A percentile compares a stretch with the other conserved stretches of the same genome.
Evolutionary conservation across 331 rosid genomes (phyloP).

Genomic region (Pyrus hybrid): DNA sequence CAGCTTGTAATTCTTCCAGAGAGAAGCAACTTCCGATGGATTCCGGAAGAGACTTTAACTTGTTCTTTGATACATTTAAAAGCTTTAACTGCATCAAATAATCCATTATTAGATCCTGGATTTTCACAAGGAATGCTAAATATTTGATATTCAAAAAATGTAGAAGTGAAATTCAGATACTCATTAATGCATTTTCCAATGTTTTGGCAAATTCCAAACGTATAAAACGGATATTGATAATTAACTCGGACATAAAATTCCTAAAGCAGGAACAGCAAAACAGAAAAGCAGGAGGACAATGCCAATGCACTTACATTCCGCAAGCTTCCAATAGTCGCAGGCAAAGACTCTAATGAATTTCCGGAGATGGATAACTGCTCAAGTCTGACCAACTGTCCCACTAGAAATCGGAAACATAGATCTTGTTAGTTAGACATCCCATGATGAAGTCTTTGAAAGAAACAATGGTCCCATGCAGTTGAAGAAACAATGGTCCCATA

Average conservation of each 20-base stretch:
- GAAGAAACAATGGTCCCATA: not conserved
- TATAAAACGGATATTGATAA: not conserved
- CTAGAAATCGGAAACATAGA: conserved; percentile 31
- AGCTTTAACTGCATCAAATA: conserved; percentile 70
- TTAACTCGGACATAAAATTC: not conserved
- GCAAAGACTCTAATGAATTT: conserved; percentile 58
- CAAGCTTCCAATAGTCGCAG: conserved; percentile 90
- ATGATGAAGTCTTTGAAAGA: not conserved
- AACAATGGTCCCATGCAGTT: not conserved
- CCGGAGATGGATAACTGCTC: conserved; percentile 77
- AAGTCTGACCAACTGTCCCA: conserved; percentile 95
- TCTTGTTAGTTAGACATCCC: conserved; percentile 18
- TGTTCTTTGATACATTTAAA: conserved; percentile 78
- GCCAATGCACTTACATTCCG: conserved; percentile 59
- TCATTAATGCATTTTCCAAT: not conserved
- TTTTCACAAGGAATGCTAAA: conserved; percentile 10
- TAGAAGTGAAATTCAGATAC: not conserved
- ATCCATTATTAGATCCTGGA: conserved; percentile 14
- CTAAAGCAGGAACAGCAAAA: not conserved
- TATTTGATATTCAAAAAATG: not conserved
- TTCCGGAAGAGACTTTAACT: conserved; percentile 79
- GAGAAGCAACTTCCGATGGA: conserved; percentile 94
- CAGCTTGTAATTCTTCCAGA: conserved; percentile 92
- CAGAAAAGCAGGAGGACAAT: conserved; percentile 14
- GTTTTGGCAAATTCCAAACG: not conserved